phyloP scores from a whole-genome alignment of 306 rosid species.

The Canavalia gladiata region DNA sequence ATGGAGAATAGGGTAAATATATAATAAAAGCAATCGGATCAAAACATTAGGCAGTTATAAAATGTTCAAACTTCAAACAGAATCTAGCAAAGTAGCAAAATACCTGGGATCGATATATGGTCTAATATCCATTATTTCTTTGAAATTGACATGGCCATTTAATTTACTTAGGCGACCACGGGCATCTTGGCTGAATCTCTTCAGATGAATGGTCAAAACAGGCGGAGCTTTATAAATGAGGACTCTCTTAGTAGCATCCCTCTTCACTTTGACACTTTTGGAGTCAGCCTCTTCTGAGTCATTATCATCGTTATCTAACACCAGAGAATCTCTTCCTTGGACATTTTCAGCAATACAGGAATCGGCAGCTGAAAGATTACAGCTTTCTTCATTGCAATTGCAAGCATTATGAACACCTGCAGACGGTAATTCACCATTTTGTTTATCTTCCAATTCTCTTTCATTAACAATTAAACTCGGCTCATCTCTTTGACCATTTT shows the following conservation, averaged over 20 bases:
- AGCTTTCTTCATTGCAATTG: slow-evolving; percentile 58
- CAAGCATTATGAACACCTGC: slow-evolving; percentile 51
- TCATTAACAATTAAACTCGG: slow-evolving; percentile 44
- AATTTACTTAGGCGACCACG: slow-evolving; percentile 94
- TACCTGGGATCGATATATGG: slow-evolving; percentile 95
- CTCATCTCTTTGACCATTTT: slow-evolving; percentile 59
- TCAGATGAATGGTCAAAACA: slow-evolving; percentile 86
- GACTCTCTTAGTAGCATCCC: slow-evolving; percentile 90
- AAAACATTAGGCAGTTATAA: background rate
- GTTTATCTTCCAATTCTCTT: slow-evolving; percentile 46
- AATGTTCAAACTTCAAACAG: slow-evolving; percentile 41
- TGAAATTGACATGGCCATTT: slow-evolving; percentile 85
- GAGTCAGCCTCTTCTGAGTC: slow-evolving; percentile 58
- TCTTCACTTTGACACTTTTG: slow-evolving; percentile 68
- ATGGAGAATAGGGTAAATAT: background rate
- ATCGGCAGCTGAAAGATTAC: slow-evolving; percentile 50
- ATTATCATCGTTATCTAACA: slow-evolving; percentile 40
- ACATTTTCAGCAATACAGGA: slow-evolving; percentile 46
- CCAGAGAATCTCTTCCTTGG: slow-evolving; percentile 43
- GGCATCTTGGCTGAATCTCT: slow-evolving; percentile 93
- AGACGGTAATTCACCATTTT: slow-evolving; percentile 53
- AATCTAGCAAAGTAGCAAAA: slow-evolving; percentile 42
- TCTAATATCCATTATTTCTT: slow-evolving; percentile 78
- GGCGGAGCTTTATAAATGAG: slow-evolving; percentile 83
- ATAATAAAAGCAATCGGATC: background rate